Conservation (phyloP, 1,284 basidiomycete genomes). For the Volvariella surrecta region DNA sequence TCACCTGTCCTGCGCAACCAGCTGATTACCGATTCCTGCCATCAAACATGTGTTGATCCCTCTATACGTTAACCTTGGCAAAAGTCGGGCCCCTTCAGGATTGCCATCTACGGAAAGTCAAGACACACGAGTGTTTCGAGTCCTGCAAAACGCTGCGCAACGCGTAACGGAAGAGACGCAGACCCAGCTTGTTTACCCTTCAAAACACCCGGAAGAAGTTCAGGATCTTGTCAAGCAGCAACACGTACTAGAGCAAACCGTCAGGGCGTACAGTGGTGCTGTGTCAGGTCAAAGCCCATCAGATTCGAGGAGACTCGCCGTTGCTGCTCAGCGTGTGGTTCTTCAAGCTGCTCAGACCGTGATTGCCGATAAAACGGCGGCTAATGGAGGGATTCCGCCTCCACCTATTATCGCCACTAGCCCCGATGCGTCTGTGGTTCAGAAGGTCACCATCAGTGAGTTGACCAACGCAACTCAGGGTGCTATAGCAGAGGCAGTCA, state of each 20-base stretch:
- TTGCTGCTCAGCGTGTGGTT: constrained; percentile 71
- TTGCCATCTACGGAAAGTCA: constrained; percentile 17
- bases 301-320: constrained; percentile 43
- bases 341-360: constrained; percentile 62
- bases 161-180: constrained; percentile 68
- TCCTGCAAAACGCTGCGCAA: constrained; percentile 65
- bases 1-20: background rate
- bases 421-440: constrained; percentile 21
- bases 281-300: constrained; percentile 39
- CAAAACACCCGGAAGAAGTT: constrained; percentile 39
- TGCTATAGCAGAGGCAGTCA: constrained; percentile 62
- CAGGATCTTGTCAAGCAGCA: constrained; percentile 71
- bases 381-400: constrained; percentile 24
- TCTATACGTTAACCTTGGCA: too few species aligned
- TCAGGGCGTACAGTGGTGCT: constrained; percentile 65
- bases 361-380: constrained; percentile 32
- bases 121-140: constrained; percentile 59
- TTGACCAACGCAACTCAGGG: constrained; percentile 70
- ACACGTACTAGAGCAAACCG: constrained; percentile 68
- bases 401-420: constrained; percentile 21
- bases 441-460: constrained; percentile 66
- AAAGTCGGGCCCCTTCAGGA: too few species aligned
- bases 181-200: constrained; percentile 45
- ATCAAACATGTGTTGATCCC: too few species aligned
- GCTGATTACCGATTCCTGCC: background rate